These are phyloP conservation scores for Haplosporangium sp. DNA, from an alignment of 371 early-diverging fungal species.

Conservation along the genomic window DNA sequence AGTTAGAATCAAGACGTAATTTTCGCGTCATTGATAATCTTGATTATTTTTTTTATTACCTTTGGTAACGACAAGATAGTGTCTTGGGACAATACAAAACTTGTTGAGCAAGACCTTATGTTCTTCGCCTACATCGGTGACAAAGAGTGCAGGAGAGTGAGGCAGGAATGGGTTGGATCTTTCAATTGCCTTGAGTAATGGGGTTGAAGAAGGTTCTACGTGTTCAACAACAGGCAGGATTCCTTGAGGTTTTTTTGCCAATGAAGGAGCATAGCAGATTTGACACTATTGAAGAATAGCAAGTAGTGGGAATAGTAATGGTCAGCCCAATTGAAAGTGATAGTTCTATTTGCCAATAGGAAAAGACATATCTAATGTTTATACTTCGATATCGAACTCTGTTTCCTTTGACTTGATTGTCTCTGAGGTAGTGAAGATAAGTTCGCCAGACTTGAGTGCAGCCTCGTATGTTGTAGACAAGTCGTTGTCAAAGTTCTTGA, in stretches of 20 bases:
- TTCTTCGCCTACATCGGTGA: conserved; percentile 63
- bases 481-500: neutral
- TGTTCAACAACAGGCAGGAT: conserved; percentile 34
- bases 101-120: conserved; percentile 81
- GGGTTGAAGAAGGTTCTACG: conserved; percentile 28
- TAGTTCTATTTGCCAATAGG: too few relatives aligned
- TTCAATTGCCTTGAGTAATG: conserved; percentile 29
- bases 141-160: conserved; percentile 69
- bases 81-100: conserved; percentile 75
- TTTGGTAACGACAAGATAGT: conserved; percentile 79
- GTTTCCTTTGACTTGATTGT: conserved; percentile 25
- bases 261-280: conserved; percentile 62
- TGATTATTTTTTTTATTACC: conserved; percentile 55
- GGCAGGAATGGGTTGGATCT: conserved; percentile 76
- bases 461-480: conserved; percentile 1
- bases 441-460: conserved; percentile 3
- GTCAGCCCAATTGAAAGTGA: neutral
- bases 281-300: conserved; percentile 48
- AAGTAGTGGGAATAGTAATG: neutral
- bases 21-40: too few relatives aligned
- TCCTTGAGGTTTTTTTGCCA: conserved; percentile 62
- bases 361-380: neutral
- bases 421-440: conserved; percentile 13
- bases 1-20: too few relatives aligned
- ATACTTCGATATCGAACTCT: conserved; percentile 32